Conservation (phyloP, 257 asterid genomes). For the Buddleja alternifolia region DNA sequence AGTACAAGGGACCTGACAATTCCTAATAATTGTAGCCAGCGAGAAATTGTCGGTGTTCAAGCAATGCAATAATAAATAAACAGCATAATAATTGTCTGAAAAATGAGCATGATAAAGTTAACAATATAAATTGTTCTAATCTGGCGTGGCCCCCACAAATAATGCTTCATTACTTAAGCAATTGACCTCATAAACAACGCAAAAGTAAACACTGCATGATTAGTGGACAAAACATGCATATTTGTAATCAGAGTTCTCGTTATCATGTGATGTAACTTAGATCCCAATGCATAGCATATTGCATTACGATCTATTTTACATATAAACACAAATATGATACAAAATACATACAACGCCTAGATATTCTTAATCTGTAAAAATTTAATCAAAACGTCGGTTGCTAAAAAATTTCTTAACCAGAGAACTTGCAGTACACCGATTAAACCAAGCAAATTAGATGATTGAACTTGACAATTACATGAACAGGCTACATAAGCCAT, state of each 20-base stretch:
- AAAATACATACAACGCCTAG: neutral
- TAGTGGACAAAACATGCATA: neutral
- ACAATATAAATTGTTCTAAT: neutral
- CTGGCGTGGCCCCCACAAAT: conserved; percentile 17
- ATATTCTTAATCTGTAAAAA: neutral
- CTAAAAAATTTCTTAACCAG: neutral
- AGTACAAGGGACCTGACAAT: conserved; percentile 20
- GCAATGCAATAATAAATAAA: conserved; percentile 19
- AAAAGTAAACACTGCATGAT: neutral
- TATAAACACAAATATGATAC: neutral
- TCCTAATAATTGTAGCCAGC: conserved; percentile 29
- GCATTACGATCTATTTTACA: neutral
- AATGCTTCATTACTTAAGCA: conserved; percentile 8
- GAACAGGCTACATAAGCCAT: neutral
- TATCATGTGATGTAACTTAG: conserved; percentile 11
- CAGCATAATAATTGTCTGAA: conserved; percentile 17
- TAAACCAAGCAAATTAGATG: neutral
- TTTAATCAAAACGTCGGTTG: neutral
- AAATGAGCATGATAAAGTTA: neutral
- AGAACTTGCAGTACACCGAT: neutral
- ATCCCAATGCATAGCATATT: neutral
- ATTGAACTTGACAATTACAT: neutral
- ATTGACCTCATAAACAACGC: conserved; percentile 11
- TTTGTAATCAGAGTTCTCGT: neutral
- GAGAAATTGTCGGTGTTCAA: conserved; percentile 24